Base-by-base conservation (phyloP, 2,329 filamentous ascomycete genomes). In the Penicillium griseofulvum region DNA sequence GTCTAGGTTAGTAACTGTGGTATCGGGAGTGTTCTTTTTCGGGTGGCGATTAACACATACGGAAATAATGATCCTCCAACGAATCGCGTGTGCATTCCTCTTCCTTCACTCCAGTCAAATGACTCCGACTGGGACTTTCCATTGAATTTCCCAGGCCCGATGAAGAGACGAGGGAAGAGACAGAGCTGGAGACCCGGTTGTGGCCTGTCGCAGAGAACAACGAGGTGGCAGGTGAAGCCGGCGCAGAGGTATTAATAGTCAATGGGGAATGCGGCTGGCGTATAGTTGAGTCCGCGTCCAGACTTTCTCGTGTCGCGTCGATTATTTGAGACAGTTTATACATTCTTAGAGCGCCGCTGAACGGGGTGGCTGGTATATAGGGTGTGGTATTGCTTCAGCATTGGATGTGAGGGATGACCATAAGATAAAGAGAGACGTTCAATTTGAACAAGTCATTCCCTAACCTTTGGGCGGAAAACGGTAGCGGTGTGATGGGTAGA, bases 81-180 rank as follows among this genome's bases (percentile, higher is more conserved):
- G 80, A 78, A 56, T 81, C 88, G 51, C 82, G 83, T 70, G 92
- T 88, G 39, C 86, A 75, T 2, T 88, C 86, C 67, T 96, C 91
- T 72, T 97, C 92, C 67, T 91, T 84, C 19, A 97, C 88, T 66
- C 94, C 89, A 16, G 90, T 88, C 58, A 97, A 79, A 49, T 81
- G 82, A 57, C 84, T 81, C 74, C 90, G 90, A 65, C 81, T 79
- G 28, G 73, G 70, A 49, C 72, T 70, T 61, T 85, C 83, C 58
- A 76, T 75, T 29, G 74, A 76, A 52, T 74, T 76, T 37, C 75
- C 74, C 56, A 78, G 79, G 48, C 76, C 81, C 55, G 81, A 87
- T 56, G 80, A 87, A 52, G 80, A 87, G 59, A 80, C 77, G 9
- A 89, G 80, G 5, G 91, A 96, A 1, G 91, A 96, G 28, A 83